Evolutionary conservation across 495 filamentous ascomycete species (phyloP).

Genomic region (Talaromyces nanjingensis): DNA sequence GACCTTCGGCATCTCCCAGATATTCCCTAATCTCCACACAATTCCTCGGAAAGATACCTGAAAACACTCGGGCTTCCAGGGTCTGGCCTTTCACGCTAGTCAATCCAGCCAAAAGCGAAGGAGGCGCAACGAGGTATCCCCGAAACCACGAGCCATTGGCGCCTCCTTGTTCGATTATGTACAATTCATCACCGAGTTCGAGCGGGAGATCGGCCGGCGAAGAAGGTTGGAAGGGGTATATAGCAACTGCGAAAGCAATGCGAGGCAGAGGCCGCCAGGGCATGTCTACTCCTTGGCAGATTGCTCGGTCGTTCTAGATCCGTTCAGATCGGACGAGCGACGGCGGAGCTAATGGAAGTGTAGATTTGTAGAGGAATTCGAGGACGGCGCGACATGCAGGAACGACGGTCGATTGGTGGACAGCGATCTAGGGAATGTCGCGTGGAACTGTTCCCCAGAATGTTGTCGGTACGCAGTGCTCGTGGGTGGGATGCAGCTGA

Average conservation of each 20-base stretch:
- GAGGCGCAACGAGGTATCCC: slow-evolving; percentile 90
- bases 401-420: slow-evolving; percentile 6
- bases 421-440: slow-evolving; percentile 5
- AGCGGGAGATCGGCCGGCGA: slow-evolving; percentile 89
- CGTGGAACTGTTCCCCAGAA: background rate
- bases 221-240: slow-evolving; percentile 82
- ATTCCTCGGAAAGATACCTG: slow-evolving; percentile 88
- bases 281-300: slow-evolving; percentile 46
- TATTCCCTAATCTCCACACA: slow-evolving; percentile 84
- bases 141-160: slow-evolving; percentile 82
- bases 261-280: slow-evolving; percentile 95
- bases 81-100: slow-evolving; percentile 90
- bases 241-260: slow-evolving; percentile 95
- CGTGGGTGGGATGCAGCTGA: background rate
- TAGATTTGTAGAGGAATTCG: background rate
- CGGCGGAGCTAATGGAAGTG: background rate
- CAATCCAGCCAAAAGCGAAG: slow-evolving; percentile 83
- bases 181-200: slow-evolving; percentile 94
- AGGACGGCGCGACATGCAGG: slow-evolving; percentile 2
- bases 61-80: slow-evolving; percentile 91
- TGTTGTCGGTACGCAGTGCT: background rate
- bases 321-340: background rate
- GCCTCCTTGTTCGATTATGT: slow-evolving; percentile 96
- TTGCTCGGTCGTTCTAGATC: slow-evolving; percentile 2
- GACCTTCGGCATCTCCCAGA: slow-evolving; percentile 51